Conservation (phyloP, 2,329 filamentous ascomycete genomes). For the Macroventuria anomochaeta region DNA sequence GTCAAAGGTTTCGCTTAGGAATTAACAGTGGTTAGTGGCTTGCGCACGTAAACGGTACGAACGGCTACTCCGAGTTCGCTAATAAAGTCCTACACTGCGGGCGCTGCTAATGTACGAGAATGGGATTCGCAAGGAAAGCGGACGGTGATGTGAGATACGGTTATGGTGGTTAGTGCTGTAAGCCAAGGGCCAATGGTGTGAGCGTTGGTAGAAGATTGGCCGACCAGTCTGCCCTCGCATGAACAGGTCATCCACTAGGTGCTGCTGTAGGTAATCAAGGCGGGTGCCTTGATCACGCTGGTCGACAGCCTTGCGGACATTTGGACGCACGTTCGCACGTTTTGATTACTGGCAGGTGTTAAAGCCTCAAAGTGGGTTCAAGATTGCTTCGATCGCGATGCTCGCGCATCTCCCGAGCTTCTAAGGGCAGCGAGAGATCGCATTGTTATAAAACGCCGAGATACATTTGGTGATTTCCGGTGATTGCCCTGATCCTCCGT, state of each 20-base stretch:
- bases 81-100: background rate
- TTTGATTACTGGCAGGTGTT: constrained; percentile 2
- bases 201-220: background rate
- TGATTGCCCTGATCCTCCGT: constrained; percentile 13
- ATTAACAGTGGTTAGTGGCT: constrained; percentile 15
- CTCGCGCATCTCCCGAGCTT: constrained; percentile 6
- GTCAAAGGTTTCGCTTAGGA: constrained; percentile 17
- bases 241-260: constrained; percentile 8
- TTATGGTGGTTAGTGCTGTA: background rate
- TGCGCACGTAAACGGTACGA: constrained; percentile 6
- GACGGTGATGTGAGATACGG: background rate
- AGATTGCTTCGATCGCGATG: constrained; percentile 7
- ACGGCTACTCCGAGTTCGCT: constrained; percentile 1
- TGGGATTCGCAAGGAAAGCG: background rate
- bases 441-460: constrained; percentile 12
- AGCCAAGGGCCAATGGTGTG: background rate
- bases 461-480: constrained; percentile 12
- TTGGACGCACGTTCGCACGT: background rate
- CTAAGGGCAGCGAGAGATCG: constrained; percentile 3
- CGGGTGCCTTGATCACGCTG: background rate
- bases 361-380: constrained; percentile 2
- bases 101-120: background rate
- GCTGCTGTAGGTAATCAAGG: constrained; percentile 2
- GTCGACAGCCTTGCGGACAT: constrained; percentile 3
- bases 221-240: constrained; percentile 15